These are phyloP conservation scores for Talaromyces sp. DNA, from an alignment of 2,329 filamentous ascomycete species.

Conservation along the genomic window DNA sequence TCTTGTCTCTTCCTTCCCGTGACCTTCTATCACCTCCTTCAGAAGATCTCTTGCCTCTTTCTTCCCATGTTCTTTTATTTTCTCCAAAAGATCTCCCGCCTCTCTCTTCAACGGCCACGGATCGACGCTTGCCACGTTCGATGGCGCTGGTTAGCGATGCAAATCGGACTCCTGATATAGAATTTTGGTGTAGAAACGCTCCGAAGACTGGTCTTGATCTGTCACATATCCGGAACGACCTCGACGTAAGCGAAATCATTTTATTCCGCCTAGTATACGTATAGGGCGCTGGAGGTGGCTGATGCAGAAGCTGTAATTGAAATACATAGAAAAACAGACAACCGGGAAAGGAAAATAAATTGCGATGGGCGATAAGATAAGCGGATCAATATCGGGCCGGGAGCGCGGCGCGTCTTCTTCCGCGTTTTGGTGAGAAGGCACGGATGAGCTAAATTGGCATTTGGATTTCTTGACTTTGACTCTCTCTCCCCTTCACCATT, in stretches of 20 bases:
- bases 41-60: background rate
- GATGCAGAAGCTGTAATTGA: background rate
- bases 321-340: background rate
- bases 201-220: slow-evolving; percentile 1
- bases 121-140: slow-evolving; percentile 59
- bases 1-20: too few species aligned
- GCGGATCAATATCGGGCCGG: background rate
- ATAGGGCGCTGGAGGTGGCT: background rate
- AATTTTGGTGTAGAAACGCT: slow-evolving; percentile 3
- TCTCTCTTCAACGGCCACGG: background rate
- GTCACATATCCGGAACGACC: slow-evolving; percentile 1
- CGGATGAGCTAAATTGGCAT: background rate
- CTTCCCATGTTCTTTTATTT: background rate
- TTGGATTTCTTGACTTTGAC: too few species aligned
- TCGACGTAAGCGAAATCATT: background rate
- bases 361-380: background rate
- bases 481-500: too few species aligned
- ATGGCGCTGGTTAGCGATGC: slow-evolving; percentile 66
- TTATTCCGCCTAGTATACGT: background rate
- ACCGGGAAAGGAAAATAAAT: background rate
- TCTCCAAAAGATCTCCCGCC: background rate
- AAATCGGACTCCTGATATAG: slow-evolving; percentile 30
- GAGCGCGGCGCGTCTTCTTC: background rate
- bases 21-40: too few species aligned
- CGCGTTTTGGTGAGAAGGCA: background rate